Base-by-base conservation (phyloP, 2,329 filamentous ascomycete genomes). In the Juglanconis oblonga region DNA sequence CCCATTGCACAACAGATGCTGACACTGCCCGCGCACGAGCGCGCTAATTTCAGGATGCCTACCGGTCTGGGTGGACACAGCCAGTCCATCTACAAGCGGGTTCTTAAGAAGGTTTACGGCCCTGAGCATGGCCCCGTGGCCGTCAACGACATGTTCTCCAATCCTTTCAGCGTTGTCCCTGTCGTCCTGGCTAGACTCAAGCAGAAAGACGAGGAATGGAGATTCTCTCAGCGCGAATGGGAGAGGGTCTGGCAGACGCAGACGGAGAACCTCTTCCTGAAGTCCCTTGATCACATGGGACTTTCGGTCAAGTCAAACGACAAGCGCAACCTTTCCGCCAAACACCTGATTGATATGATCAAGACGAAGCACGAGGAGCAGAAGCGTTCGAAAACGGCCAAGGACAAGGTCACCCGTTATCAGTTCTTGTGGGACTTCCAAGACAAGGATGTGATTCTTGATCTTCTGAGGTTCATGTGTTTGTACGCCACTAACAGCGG, bases 231-330 rank as follows among this genome's bases (percentile, higher is more conserved):
- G 80, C 91, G 95, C 36, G 96, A 99, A 72, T 99, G 95, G 95
- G 93, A 98, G 74, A 97, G 97, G 76, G 92, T 99, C 7, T 99
- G 95, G 95, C 92, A 95, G 64, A 88, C 92, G 53, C 95, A 98
- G 77, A 98, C 94, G 31, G 90, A 96, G 71, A 88, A 90, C 69
- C 94, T 96, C 79, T 96, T 97, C 75, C 91, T 96, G 77, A 96
- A 92, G 78, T 97, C 92, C 73, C 85, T 99, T 55, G 95, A 99
- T 70, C 95, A 99, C 70, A 96, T 98, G 83, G 92, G 92, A 24
- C 92, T 96, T 62, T 88, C 92, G 56, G 90, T 92, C 69, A 96
- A 95, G 77, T 86, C 88, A 64, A 87, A 84, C 42, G 95, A 99
- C 76, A 98, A 98, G 83, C 89, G 92, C 67, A 89, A 91, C 66